These are phyloP conservation scores for Athelia psychrophila DNA, from an alignment of 1,284 basidiomycete species.

Conservation along the genomic window DNA sequence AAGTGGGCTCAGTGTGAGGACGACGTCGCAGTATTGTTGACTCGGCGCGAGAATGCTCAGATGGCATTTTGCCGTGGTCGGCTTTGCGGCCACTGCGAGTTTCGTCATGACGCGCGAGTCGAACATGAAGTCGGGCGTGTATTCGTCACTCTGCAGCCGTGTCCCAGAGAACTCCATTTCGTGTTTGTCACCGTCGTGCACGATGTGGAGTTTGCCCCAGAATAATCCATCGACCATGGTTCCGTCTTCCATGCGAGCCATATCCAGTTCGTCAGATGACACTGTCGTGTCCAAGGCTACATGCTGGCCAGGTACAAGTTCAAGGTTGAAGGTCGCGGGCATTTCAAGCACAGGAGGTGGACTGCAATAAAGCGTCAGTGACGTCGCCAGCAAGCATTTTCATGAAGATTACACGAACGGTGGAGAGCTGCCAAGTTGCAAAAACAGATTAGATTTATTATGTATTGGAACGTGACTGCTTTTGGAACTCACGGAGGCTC, in stretches of 20 bases:
- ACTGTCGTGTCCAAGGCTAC: slow-evolving; percentile 75
- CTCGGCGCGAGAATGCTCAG: slow-evolving; percentile 67
- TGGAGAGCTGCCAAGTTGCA: slow-evolving; percentile 44
- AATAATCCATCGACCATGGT: slow-evolving; percentile 78
- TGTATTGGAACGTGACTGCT: slow-evolving; percentile 4
- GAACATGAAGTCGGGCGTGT: slow-evolving; percentile 64
- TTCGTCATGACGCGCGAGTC: slow-evolving; percentile 73
- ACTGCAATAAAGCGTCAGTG: slow-evolving; percentile 32
- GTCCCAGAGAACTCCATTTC: slow-evolving; percentile 79
- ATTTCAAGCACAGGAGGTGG: slow-evolving; percentile 83
- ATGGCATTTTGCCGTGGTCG: slow-evolving; percentile 69
- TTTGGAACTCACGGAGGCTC: slow-evolving; percentile 67
- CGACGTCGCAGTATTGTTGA: slow-evolving; percentile 74
- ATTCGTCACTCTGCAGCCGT: slow-evolving; percentile 55
- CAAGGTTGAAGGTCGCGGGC: slow-evolving; percentile 78
- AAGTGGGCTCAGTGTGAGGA: slow-evolving; percentile 59
- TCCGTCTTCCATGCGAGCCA: slow-evolving; percentile 85
- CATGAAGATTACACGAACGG: slow-evolving; percentile 50
- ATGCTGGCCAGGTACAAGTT: slow-evolving; percentile 69
- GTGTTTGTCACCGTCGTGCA: slow-evolving; percentile 72
- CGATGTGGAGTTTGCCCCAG: slow-evolving; percentile 80
- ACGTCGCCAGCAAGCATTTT: slow-evolving; percentile 6
- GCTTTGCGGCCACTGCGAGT: slow-evolving; percentile 66
- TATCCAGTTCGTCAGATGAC: slow-evolving; percentile 75
- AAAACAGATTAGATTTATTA: slow-evolving; percentile 8